phyloP scores from a whole-genome alignment of 2,329 filamentous ascomycete species.

The Alternaria atra region DNA sequence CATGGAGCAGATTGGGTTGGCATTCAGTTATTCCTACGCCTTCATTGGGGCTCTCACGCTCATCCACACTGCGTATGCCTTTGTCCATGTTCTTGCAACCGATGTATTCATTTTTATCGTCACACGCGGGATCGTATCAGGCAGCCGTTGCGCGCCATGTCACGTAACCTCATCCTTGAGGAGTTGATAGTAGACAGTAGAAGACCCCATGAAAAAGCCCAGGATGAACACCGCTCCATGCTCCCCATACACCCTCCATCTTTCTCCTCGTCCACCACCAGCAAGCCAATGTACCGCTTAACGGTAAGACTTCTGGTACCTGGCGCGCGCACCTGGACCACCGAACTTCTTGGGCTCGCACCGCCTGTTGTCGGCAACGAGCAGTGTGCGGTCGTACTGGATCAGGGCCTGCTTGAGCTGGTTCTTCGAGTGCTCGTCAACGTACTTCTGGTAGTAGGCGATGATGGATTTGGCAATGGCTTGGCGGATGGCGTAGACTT shows the following conservation, averaged over 20 bases:
- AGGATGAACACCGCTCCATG: conserved; percentile 51
- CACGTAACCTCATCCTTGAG: conserved; percentile 37
- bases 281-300: conserved; percentile 61
- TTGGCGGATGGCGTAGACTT: conserved; percentile 98
- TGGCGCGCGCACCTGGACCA: conserved; percentile 91
- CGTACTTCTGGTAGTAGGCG: conserved; percentile 99
- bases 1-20: neutral
- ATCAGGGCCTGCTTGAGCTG: conserved; percentile 96
- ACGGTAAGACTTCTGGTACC: conserved; percentile 99
- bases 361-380: conserved; percentile 98
- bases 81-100: conserved; percentile 44
- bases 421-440: conserved; percentile 99
- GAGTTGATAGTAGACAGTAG: conserved; percentile 28
- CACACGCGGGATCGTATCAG: conserved; percentile 45
- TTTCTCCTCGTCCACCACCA: conserved; percentile 12
- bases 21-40: conserved; percentile 10
- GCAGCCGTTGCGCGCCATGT: conserved; percentile 39
- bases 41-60: neutral
- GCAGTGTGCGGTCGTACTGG: conserved; percentile 94
- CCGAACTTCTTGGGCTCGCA: conserved; percentile 99
- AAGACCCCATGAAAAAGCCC: conserved; percentile 49
- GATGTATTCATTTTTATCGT: conserved; percentile 54
- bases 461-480: conserved; percentile 97
- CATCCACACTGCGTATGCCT: conserved; percentile 1
- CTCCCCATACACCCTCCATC: conserved; percentile 33